Base-by-base conservation (phyloP, 1,284 basidiomycete genomes). In the Ceratobasidium sp. region DNA sequence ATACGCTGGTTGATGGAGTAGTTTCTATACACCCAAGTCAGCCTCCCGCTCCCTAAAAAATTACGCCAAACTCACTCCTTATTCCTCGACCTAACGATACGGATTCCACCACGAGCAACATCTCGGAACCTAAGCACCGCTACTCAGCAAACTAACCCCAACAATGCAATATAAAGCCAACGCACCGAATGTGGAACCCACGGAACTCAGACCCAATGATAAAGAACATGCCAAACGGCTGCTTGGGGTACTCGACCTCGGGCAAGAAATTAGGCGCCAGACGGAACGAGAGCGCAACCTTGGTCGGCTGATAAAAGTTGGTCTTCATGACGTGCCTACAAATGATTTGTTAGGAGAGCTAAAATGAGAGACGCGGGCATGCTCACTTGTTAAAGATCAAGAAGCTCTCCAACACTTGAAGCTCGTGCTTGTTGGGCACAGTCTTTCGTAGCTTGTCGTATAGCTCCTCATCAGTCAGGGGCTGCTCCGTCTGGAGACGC, bases 241-340 rank as follows among this genome's bases (percentile, higher is more conserved):
- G 91, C 82, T 87, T 91, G 11, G 96, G 95, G 82, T 98, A 98
- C 83, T 99, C 98, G 72, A 93, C 86, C 78, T 95, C 93, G 35
- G 98, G 97, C 59, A 99, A 83, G 87, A 99, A 99, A 75, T 89
- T 88, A 0, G 96, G 95, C 71, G 94, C 90, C 62, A 99, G 88
- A 71, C 98, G 92, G 94, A 99, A 99, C 18, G 95, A 96, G 71
- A 99, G 84, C 9, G 98, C 96, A 49, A 98, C 95, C 84, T 98
- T 98, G 57, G 96, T 98, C 2, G 96, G 95, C 80, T 97, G 96
- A 84, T 98, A 98, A 81, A 98, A 98, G 86, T 97, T 98, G 77
- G 95, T 98, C 88, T 98, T 98, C 78, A 98, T 86, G 73, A 98
- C 89, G 79, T 95, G 89, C 80, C 91, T 92, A 64, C 4, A 43